Evolutionary conservation across 1,284 basidiomycete genomes (phyloP).

Genomic region (Puccinia triticina): DNA sequence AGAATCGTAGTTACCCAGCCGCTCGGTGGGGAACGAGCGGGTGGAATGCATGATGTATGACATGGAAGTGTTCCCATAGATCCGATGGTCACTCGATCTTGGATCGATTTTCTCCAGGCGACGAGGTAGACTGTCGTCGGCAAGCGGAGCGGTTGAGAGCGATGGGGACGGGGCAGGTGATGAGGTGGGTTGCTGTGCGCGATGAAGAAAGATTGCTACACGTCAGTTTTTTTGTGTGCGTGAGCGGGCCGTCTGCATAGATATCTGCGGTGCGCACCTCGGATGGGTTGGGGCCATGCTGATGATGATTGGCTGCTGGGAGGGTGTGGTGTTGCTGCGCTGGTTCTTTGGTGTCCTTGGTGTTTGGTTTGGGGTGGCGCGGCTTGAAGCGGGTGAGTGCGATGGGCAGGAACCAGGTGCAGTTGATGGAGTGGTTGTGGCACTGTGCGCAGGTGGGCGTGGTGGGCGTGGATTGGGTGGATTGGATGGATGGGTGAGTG

Average conservation of each 20-base stretch:
- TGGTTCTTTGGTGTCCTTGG: slow-evolving; percentile 8
- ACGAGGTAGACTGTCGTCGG: not conserved
- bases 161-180: not conserved
- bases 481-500: slow-evolving; percentile 61
- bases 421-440: slow-evolving; percentile 54
- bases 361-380: slow-evolving; percentile 66
- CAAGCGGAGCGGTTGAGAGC: not conserved
- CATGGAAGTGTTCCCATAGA: slow-evolving; percentile 75
- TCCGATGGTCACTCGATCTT: slow-evolving; percentile 54
- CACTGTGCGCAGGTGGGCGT: slow-evolving; percentile 71
- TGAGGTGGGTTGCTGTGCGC: not conserved
- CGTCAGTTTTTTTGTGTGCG: no score
- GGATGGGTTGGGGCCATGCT: no score
- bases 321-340: no score
- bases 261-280: no score
- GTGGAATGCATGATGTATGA: slow-evolving; percentile 85
- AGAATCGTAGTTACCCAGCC: slow-evolving; percentile 81
- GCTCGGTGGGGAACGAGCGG: slow-evolving; percentile 74
- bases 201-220: not conserved
- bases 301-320: no score
- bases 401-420: slow-evolving; percentile 85
- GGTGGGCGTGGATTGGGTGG: slow-evolving; percentile 67
- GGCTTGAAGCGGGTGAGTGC: slow-evolving; percentile 98
- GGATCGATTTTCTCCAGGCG: not conserved
- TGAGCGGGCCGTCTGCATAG: no score